Evolutionary conservation across 2,329 filamentous ascomycete species (phyloP).

Genomic region (Achaetomium macrosporum): DNA sequence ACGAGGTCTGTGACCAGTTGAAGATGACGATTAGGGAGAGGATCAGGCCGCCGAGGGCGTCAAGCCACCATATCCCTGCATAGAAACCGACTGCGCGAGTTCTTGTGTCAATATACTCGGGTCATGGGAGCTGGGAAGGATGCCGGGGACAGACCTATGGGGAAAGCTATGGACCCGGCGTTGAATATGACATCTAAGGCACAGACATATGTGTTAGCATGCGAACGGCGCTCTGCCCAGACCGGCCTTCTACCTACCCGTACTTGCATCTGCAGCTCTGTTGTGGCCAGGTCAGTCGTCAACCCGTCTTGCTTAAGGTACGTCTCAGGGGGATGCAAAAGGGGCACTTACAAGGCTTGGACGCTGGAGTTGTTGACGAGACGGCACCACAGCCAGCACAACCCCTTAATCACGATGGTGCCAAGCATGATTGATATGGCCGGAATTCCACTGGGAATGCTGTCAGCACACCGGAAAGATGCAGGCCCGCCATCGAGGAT

Average conservation of each 20-base stretch:
- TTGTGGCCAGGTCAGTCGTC: slow-evolving; percentile 6
- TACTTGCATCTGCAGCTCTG: slow-evolving; percentile 30
- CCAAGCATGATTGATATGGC: slow-evolving; percentile 74
- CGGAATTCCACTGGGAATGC: slow-evolving; percentile 45
- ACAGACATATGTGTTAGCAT: not conserved
- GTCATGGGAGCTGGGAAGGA: slow-evolving; percentile 11
- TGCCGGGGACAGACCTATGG: slow-evolving; percentile 48
- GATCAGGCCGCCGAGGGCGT: slow-evolving; percentile 69
- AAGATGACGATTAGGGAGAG: slow-evolving; percentile 74
- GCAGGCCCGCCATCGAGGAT: not conserved
- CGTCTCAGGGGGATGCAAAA: not conserved
- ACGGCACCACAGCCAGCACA: slow-evolving; percentile 83
- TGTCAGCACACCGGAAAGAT: slow-evolving; percentile 9
- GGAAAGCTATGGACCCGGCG: slow-evolving; percentile 80
- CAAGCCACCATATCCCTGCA: slow-evolving; percentile 74
- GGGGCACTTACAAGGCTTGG: slow-evolving; percentile 60
- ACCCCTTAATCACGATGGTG: slow-evolving; percentile 75
- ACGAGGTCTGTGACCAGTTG: slow-evolving; percentile 70
- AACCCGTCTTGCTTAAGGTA: too few relatives aligned
- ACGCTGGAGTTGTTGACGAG: slow-evolving; percentile 81
- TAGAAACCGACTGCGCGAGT: slow-evolving; percentile 76
- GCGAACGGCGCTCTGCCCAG: not conserved
- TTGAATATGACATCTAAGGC: slow-evolving; percentile 73
- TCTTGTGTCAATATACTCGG: slow-evolving; percentile 20
- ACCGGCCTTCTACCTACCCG: slow-evolving; percentile 14